Base-by-base conservation (phyloP, 108 stramenopile species). In the Pseudonitzschia pungens region DNA sequence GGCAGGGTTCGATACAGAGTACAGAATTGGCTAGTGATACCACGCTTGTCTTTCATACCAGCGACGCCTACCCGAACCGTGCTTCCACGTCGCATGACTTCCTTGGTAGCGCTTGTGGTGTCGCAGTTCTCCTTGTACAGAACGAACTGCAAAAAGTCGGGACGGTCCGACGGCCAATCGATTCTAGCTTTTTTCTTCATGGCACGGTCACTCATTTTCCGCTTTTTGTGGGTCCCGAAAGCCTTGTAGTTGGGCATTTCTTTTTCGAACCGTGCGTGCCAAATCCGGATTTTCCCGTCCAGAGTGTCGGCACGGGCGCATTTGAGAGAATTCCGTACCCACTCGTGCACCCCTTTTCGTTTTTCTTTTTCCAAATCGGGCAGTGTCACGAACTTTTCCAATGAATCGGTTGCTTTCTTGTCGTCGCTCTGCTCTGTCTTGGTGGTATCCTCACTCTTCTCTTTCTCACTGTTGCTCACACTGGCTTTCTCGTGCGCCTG, bases 11-110 rank as follows among this genome's bases (percentile, higher is more conserved):
- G 74, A 67, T 86, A 92, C 65, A 89, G 68, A 0, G 96, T 95
- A 69, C 89, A 89, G 71, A 90, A 94, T 65, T 97, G 96, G 45
- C 86, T 78, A 3, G 96, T 97, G 29, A 95, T 82, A 18, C 92
- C 96, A 27, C 96, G 81, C 55, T 97, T 97, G 78, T 97, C 96
- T 70, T 97, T 97, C 87, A 93, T 97, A 12, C 96, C 96, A 33
- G 89, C 91, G 77, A 85, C 95, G 54, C 83, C 83, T 45, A 94
- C 83, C 24, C 82, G 82, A 36, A 71, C 70, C 41, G 76, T 70
- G 54, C 79, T 67, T 15, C 79, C 83, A 27, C 83, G 70, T n/a
- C 83, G 90, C 36, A 79, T 83, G 28, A 95, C 64, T 75, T 92
- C 90, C 65, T 89, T 89, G 21, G 81, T 78, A 20, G 93, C 92